Evolutionary conservation across 306 rosid species (phyloP), one percentile per base, ranked within the genome.

Genomic region (Trifolium repens): DNA sequence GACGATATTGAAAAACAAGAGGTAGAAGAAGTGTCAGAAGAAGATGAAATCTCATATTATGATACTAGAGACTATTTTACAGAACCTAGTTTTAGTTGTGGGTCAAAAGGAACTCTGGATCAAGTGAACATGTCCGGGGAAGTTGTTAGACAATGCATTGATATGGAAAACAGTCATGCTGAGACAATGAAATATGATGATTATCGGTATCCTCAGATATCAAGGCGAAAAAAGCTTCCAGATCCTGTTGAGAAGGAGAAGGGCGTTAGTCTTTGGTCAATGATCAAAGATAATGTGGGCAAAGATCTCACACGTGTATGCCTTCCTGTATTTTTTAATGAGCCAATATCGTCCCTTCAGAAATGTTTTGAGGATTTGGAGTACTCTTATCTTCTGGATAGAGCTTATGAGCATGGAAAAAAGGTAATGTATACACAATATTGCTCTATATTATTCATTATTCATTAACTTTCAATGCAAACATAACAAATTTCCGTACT

Each of bases 291-390:
- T 86, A 94, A 92, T 63, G 99, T 92, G 80, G 97, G 99, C 66
- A 94, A 94, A 87, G 99, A 94, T 87, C 97, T 94, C 67, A 84
- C 97, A 10, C 84, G 96, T 34, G 96, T 94, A 74, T 94, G 99
- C 71, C 99, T 94, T 69, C 99, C 99, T 67, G 99, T 92, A n/a
- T 94, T 92, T 85, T 94, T 94, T 67, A 94, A 94, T 52, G 99
- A 94, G 84, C 99, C 99, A 19, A 90, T 92, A 78, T 94, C 99
- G 26, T 92, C 99, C 62, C 99, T 94, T 78, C 97, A 94, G 77
- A 94, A 94, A 79, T 92, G 99, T 81, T 94, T 86, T 44, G 99
- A 94, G 84, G 99, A 92, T 89, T 54, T 94, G 78, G 99, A 94
- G 84, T 92, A 92, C 81, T 94, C 99, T 40, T 84, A 85, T 81